Percentiles rank a stretch among this genome's conserved stretches.
phyloP scores from a whole-genome alignment of 1,139 yeast genomes.

The Debaryomyces robertsiae region DNA sequence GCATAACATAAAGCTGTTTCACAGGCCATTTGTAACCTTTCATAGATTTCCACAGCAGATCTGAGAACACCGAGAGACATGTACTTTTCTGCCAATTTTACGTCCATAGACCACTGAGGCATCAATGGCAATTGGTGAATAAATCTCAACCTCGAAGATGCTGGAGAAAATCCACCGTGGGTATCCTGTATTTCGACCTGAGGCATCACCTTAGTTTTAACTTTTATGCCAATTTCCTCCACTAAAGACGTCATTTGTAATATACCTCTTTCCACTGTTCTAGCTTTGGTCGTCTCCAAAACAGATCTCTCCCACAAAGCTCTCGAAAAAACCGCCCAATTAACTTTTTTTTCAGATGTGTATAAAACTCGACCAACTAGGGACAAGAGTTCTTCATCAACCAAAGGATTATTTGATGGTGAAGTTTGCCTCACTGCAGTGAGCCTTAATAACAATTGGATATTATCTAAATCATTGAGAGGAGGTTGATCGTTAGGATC shows the following conservation, averaged over 20 bases:
- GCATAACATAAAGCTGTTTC: constrained; percentile 94
- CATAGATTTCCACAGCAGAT: constrained; percentile 89
- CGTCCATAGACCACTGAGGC: constrained; percentile 88
- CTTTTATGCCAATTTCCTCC: constrained; percentile 81
- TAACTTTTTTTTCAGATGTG: constrained; percentile 47
- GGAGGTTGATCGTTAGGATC: constrained; percentile 87
- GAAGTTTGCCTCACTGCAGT: constrained; percentile 68
- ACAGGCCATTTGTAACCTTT: constrained; percentile 70
- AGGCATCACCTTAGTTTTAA: constrained; percentile 64
- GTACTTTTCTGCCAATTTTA: constrained; percentile 80
- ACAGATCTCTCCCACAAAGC: constrained; percentile 91
- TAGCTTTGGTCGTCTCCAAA: constrained; percentile 76
- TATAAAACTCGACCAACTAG: constrained; percentile 71
- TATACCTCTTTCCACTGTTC: constrained; percentile 92
- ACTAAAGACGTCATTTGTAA: constrained; percentile 90
- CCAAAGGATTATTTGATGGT: constrained; percentile 69
- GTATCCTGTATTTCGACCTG: constrained; percentile 37
- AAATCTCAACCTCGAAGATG: constrained; percentile 61
- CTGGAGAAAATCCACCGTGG: constrained; percentile 29
- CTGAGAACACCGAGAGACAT: constrained; percentile 83
- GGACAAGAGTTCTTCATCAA: constrained; percentile 81
- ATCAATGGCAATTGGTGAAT: constrained; percentile 75
- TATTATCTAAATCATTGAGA: constrained; percentile 67
- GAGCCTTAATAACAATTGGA: constrained; percentile 71
- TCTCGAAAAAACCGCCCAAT: constrained; percentile 81